A percentile compares a stretch with the other conserved stretches of the same genome.
Conservation (phyloP, 169 alveolate genomes). For the Plasmodium coatneyi region DNA sequence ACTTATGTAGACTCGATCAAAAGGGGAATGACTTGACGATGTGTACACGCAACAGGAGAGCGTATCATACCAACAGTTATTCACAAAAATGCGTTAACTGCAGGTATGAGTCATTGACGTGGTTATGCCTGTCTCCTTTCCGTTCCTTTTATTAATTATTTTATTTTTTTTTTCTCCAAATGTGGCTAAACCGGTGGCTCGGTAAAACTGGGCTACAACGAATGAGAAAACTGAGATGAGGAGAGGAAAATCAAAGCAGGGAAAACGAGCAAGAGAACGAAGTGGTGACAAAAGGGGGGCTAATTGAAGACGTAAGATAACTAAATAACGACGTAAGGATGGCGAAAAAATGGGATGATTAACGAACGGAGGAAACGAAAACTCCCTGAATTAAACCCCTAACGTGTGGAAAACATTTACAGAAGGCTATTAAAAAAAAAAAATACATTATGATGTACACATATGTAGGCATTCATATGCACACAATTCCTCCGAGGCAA, state of each 20-base stretch:
- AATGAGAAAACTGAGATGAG: not conserved
- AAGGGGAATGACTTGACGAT: not conserved
- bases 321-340: not conserved
- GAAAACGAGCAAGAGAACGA: not conserved
- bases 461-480: not conserved
- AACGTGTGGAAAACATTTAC: not conserved
- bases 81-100: not conserved
- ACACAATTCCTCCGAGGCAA: not conserved
- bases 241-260: not conserved
- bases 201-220: not conserved
- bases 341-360: not conserved
- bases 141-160: not conserved
- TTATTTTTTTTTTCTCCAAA: not conserved
- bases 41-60: not conserved
- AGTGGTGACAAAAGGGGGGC: not conserved
- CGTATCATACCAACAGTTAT: not conserved
- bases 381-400: conserved; percentile 3
- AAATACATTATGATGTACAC: not conserved
- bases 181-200: conserved; percentile 5
- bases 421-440: not conserved
- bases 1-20: not conserved
- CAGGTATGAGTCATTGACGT: not conserved
- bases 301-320: not conserved
- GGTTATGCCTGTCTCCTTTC: not conserved
- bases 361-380: not conserved